These are phyloP conservation scores for Globisporangium paroecandrum DNA, from an alignment of 352 stramenopile species.

Conservation along the genomic window DNA sequence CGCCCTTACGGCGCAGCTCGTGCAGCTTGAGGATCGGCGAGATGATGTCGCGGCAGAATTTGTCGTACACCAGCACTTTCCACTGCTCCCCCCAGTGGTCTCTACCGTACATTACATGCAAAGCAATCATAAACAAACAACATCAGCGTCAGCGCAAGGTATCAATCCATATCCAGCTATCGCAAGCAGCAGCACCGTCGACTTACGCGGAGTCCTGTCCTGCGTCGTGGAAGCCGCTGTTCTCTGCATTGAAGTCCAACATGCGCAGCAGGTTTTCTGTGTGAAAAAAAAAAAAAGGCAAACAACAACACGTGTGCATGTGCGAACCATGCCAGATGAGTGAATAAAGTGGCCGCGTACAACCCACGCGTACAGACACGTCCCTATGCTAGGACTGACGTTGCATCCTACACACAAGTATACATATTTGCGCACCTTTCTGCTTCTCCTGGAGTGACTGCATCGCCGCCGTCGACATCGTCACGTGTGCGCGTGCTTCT, in stretches of 20 bases:
- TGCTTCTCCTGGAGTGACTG: conserved; percentile 81
- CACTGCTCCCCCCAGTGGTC: conserved; percentile 83
- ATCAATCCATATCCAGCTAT: background rate
- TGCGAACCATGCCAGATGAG: background rate
- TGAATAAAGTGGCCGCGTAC: background rate
- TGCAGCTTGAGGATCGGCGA: conserved; percentile 97
- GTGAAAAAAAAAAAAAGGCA: background rate
- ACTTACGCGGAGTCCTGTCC: conserved; percentile 38
- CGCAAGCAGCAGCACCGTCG: background rate
- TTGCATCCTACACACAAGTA: background rate
- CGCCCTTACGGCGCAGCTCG: conserved; percentile 93
- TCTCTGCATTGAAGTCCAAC: conserved; percentile 84
- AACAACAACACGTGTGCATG: too few relatives aligned
- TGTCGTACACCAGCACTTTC: conserved; percentile 98
- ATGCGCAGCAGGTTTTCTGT: conserved; percentile 80
- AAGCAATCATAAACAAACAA: background rate
- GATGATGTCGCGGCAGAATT: conserved; percentile 95
- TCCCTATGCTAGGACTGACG: too few relatives aligned
- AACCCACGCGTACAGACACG: too few relatives aligned
- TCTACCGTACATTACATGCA: conserved; percentile 17
- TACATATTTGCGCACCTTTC: conserved; percentile 41
- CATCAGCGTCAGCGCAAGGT: background rate
- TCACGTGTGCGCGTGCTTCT: conserved; percentile 9
- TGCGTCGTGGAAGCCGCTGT: conserved; percentile 29
- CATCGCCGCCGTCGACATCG: conserved; percentile 33